Base-by-base conservation (phyloP, 257 asterid genomes). In the Phtheirospermum japonicum region DNA sequence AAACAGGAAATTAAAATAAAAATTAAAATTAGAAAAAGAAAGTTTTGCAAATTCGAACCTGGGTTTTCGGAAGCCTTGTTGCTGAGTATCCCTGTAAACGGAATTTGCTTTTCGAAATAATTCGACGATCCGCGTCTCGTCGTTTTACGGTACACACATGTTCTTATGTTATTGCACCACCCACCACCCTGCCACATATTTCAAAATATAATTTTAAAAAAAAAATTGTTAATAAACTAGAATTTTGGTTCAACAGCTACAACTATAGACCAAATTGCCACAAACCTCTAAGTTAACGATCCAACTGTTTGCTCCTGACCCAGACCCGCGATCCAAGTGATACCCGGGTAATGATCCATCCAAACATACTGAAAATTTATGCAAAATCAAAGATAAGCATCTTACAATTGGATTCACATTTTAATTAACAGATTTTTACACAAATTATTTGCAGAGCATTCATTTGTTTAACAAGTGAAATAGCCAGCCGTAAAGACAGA, bases 31-130 rank as follows among this genome's bases (percentile, higher is more conserved):
- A 51, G 9, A 31, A 5, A 9, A 0, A 51, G 8, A 18, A 13
- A 16, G 6, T 16, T 16, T 49, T 7, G 7, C 12, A 7, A 49
- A 49, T 19, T 26, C 87, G 65, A 64, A 93, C 97, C 97, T 74
- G 96, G 99, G 82, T 89, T 93, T 61, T 89, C 96, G 69, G 85
- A 86, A n/a, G 95, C 77, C 69, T 78, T 89, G 79, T 87, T 79
- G 82, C 99, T 93, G 63, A 93, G 85, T 65, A 93, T 77, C 59
- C 96, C 96, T 23, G 87, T 68, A 60, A 85, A 85, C 13, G 82
- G 71, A 53, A 85, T 64, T 59, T 68, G 74, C 59, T 77, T 87
- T 71, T 93, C 99, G 76, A 93, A 89, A 62, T 71, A 80, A 0
- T 36, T 67, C 0, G 99, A 93, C 12, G 99, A 93, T 63, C 99